Base-by-base conservation (phyloP, 2,329 filamentous ascomycete genomes). In the Thyridium curvatum region DNA sequence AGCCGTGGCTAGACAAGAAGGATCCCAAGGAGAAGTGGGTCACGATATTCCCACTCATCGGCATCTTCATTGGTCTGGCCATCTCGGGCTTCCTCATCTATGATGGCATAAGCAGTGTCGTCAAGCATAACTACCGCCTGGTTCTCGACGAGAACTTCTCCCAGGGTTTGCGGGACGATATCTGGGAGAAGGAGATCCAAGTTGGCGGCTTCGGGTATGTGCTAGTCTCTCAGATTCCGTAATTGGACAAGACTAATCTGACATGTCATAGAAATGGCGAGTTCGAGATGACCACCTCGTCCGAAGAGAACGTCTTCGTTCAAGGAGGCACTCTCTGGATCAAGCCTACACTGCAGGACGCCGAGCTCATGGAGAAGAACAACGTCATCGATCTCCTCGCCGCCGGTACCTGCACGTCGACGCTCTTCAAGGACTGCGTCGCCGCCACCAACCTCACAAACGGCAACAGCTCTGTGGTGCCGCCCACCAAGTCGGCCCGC, bases 1-100 rank as follows among this genome's bases (percentile, higher is more conserved):
- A 86, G 63, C 84, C 86, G 12, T 93, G 87, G 87, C 62, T 84
- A 30, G 62, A 74, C n/a, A 82, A 80, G 55, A 79, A 69, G 41
- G 82, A 90, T 48, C 81, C 83, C 12, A 84, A 80, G 58, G 84
- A 91, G 69, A 93, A 88, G 66, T 93, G 86, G 86, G 80, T 87
- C 8, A 89, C 82, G 3, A 88, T 91, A 46, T 74, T 94, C 41
- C 86, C 86, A 3, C 55, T 89, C 32, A 56, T 87, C 17, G 86
- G 86, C 34, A 76, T 93, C 36, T 35, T 80, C 3, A 44, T 89
- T 12, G 87, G 87, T 12, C 56, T 91, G 29, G 74, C 59, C 3
- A 64, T 90, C 31, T 77, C 82, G 1, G 86, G 72, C 1, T 77
- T 90, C 51, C 62, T 93, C 33, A 68, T 93, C 35, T 93, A 80